Conservation (phyloP, 805 yeast genomes). For the Schwanniomyces occidentalis region DNA sequence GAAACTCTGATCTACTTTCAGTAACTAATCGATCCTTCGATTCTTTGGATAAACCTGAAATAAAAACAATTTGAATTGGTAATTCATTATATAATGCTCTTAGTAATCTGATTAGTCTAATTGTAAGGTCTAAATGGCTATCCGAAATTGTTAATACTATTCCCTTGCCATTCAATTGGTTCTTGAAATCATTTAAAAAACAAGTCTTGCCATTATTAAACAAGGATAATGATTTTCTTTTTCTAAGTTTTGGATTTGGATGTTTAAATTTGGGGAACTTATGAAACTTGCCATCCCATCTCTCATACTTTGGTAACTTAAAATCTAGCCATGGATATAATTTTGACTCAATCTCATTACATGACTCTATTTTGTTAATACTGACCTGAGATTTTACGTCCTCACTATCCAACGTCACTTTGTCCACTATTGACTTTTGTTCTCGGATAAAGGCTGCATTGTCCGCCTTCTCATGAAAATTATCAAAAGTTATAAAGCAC, state of each 20-base stretch:
- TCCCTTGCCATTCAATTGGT: slow-evolving; percentile 29
- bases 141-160: slow-evolving; percentile 34
- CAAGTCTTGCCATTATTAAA: not conserved
- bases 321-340: slow-evolving; percentile 26
- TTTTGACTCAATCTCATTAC: slow-evolving; percentile 13
- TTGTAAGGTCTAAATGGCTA: slow-evolving; percentile 19
- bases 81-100: slow-evolving; percentile 27
- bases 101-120: slow-evolving; percentile 26
- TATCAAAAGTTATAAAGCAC: slow-evolving; percentile 16
- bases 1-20: slow-evolving; percentile 16
- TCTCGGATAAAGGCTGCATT: slow-evolving; percentile 1
- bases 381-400: not conserved
- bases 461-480: slow-evolving; percentile 3
- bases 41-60: slow-evolving; percentile 24
- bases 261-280: slow-evolving; percentile 2
- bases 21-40: slow-evolving; percentile 20
- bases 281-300: slow-evolving; percentile 7
- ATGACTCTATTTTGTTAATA: slow-evolving; percentile 2
- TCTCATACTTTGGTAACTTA: slow-evolving; percentile 16
- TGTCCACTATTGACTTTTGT: not conserved
- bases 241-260: not conserved
- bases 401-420: not conserved
- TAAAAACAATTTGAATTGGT: slow-evolving; percentile 34
- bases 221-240: not conserved
- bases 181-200: slow-evolving; percentile 12